These are phyloP conservation scores for Crithidia brevicula DNA, from an alignment of 208 protist genomes.

Conservation along the genomic window DNA sequence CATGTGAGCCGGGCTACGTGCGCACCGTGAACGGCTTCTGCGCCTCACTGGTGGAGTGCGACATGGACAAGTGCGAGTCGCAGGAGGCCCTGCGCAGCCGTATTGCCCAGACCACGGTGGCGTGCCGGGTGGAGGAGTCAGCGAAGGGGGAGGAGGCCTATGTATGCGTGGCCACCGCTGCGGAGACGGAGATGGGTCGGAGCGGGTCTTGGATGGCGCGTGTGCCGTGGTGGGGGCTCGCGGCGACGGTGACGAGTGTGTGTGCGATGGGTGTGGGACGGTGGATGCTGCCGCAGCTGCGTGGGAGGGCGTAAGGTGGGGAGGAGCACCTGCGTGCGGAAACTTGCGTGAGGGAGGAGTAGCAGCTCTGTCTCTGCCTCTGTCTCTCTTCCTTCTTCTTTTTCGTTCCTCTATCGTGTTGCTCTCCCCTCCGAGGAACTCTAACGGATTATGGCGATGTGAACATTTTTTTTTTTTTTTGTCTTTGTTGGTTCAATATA, in stretches of 20 bases:
- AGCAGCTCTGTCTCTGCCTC: background rate
- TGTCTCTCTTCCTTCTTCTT: background rate
- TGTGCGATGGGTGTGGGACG: background rate
- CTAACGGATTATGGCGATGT: background rate
- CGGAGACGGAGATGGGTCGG: background rate
- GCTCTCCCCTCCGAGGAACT: background rate
- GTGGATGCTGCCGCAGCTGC: background rate
- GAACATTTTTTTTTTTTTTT: background rate
- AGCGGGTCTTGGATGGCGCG: background rate
- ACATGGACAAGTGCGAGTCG: slow-evolving; percentile 18
- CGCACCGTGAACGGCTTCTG: slow-evolving; percentile 21
- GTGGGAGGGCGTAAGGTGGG: background rate
- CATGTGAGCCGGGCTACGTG: slow-evolving; percentile 16
- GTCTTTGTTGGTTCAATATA: too few relatives aligned
- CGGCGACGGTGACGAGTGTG: background rate
- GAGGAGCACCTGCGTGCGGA: too few relatives aligned
- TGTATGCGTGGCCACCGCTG: background rate
- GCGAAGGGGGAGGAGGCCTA: slow-evolving; percentile 7
- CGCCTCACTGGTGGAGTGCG: slow-evolving; percentile 16
- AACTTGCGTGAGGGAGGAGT: too few relatives aligned
- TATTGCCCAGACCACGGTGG: background rate
- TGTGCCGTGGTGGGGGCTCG: slow-evolving; percentile 16
- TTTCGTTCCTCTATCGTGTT: background rate
- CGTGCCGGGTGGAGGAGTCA: slow-evolving; percentile 1
- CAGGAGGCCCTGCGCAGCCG: slow-evolving; percentile 11